Evolutionary conservation across 352 stramenopile species (phyloP), one percentile per base, ranked within the genome.

Genomic region (Elongisporangium undulatum): DNA sequence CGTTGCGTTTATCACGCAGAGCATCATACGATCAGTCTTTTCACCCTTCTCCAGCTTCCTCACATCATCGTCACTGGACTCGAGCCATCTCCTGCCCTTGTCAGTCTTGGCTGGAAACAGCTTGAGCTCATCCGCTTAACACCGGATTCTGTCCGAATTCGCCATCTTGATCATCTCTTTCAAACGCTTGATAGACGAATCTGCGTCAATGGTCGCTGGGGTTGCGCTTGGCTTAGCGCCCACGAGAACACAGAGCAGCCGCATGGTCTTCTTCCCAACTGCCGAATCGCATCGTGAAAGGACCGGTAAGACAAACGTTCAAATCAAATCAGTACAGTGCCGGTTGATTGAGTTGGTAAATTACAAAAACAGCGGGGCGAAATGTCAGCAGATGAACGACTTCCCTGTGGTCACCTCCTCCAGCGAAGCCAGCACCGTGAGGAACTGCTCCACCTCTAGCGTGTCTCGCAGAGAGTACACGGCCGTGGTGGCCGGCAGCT

Each of bases 401-500:
- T 41, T 41, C 29, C 9, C 29, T 41, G 29, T 41, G 29, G 9
- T 41, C 9, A 61, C 63, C 24, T 73, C 71, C 57, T 77, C 61
- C 45, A 88, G 59, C 26, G 66, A 71, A n/a, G 71, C 70, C 38
- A 83, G 64, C 61, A 71, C 58, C 10, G 66, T 85, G 29, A 88
- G 60, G 51, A 86, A 85, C 51, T 75, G 74, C 64, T 86, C 74
- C 51, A 88, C 75, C 58, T 88, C 74, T 17, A 68, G 39, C 29
- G 78, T 79, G 66, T 88, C 74, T 10, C 74, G 75, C 22, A 88
- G 67, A 49, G 78, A 86, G 66, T 85, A 88, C 20, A 63, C 72
- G 21, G 74, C 75, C 20, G 72, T 86, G 38, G 78, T 88, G 9
- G 64, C 64, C 13, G 77, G 72, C 20, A 87, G 34, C 63, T 85